Percentiles rank a stretch among this genome's conserved stretches.
Conservation (phyloP, 176 grass and related monocot species). For the Zea luxurians region DNA sequence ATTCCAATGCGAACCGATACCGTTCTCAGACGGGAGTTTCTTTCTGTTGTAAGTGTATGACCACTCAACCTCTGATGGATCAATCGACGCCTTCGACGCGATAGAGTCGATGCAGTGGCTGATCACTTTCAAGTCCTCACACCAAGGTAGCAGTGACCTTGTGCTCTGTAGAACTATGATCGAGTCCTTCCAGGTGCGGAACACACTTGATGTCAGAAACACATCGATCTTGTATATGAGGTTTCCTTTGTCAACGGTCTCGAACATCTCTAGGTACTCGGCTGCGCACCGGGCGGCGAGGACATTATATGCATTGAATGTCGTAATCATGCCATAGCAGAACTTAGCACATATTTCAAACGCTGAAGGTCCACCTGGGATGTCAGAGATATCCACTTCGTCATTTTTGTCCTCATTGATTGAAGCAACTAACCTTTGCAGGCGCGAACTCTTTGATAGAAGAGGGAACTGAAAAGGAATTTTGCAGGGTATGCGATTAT, state of each 20-base stretch:
- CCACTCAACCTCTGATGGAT: constrained; percentile 92
- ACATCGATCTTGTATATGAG: constrained; percentile 98
- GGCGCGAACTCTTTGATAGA: constrained; percentile 82
- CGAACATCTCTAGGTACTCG: constrained; percentile 97
- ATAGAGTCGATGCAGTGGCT: constrained; percentile 85
- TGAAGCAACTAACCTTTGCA: constrained; percentile 80
- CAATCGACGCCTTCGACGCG: constrained; percentile 69
- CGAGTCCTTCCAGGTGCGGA: constrained; percentile 93
- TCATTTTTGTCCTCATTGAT: constrained; percentile 61
- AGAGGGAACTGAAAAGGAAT: constrained; percentile 89
- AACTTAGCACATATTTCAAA: constrained; percentile 99
- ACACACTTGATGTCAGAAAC: constrained; percentile 80
- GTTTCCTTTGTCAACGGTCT: constrained; percentile 91
- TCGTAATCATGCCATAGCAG: constrained; percentile 91
- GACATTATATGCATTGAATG: constrained; percentile 96
- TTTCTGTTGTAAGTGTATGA: constrained; percentile 97
- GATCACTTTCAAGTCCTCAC: constrained; percentile 79
- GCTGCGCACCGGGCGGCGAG: constrained; percentile 75
- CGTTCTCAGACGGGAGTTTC: constrained; percentile 82
- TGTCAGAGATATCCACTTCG: constrained; percentile 81
- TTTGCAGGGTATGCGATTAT: neutral
- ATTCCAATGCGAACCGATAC: constrained; percentile 78
- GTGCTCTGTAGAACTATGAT: constrained; percentile 89
- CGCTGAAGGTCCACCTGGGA: constrained; percentile 85
- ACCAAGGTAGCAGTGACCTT: constrained; percentile 71